Evolutionary conservation across 2,329 filamentous ascomycete genomes (phyloP).

Genomic region (Aspergillus novoparasiticus): DNA sequence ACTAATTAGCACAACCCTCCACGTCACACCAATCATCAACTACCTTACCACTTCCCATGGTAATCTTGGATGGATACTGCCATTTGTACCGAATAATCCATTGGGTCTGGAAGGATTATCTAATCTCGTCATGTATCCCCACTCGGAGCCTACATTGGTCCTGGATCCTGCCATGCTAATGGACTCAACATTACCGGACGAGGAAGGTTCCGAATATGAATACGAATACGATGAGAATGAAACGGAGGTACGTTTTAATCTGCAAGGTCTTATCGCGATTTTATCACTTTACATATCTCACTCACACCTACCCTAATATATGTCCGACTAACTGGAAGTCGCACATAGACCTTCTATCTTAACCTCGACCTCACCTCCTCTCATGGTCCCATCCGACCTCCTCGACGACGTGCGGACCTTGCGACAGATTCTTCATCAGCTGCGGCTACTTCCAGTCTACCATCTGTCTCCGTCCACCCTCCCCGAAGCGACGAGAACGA

Average conservation of each 20-base stretch:
- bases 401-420: conserved; percentile 30
- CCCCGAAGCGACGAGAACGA: conserved; percentile 33
- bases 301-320: background rate
- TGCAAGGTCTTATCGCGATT: background rate
- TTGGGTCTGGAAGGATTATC: background rate
- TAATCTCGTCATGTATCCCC: conserved; percentile 11
- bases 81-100: background rate
- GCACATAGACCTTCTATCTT: conserved; percentile 57
- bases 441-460: conserved; percentile 8
- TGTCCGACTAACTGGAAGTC: conserved; percentile 3
- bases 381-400: conserved; percentile 41
- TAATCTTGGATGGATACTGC: background rate
- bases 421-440: conserved; percentile 5
- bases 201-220: conserved; percentile 58
- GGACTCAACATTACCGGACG: conserved; percentile 32
- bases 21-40: background rate
- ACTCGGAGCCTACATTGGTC: conserved; percentile 14
- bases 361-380: conserved; percentile 59
- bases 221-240: conserved; percentile 61
- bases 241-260: conserved; percentile 48
- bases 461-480: conserved; percentile 15
- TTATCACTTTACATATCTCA: background rate
- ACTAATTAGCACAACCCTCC: background rate
- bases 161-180: conserved; percentile 28
- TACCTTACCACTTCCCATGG: too few species aligned